phyloP scores from a whole-genome alignment of 2,329 filamentous ascomycete species.

The Penicillium sp. region DNA sequence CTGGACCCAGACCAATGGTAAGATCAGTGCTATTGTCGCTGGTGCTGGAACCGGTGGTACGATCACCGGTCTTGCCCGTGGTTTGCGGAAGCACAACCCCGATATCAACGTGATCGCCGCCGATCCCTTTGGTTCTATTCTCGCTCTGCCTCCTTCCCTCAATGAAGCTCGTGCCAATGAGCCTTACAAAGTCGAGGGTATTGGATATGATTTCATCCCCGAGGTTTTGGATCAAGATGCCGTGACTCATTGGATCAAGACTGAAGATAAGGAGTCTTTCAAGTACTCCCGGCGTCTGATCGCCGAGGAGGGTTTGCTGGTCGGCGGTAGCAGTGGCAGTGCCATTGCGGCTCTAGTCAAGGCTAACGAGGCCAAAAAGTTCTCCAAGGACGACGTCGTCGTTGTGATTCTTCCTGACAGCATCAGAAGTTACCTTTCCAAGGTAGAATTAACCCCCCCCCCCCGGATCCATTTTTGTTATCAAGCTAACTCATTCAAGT shows the following conservation, averaged over 20 bases:
- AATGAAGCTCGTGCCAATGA: constrained; percentile 80
- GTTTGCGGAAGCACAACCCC: constrained; percentile 81
- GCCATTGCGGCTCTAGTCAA: constrained; percentile 80
- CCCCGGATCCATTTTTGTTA: neutral
- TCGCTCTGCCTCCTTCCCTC: constrained; percentile 75
- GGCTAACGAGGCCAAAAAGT: constrained; percentile 72
- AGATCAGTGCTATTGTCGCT: constrained; percentile 79
- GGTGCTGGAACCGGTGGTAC: constrained; percentile 82
- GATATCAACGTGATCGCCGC: constrained; percentile 87
- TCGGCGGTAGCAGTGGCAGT: constrained; percentile 90
- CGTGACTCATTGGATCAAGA: constrained; percentile 98
- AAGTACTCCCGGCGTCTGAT: constrained; percentile 86
- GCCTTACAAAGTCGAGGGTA: constrained; percentile 96
- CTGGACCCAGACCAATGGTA: constrained; percentile 84
- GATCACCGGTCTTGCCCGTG: constrained; percentile 82
- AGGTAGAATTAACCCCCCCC: constrained; percentile 49
- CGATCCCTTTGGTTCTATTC: constrained; percentile 87
- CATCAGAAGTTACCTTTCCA: constrained; percentile 95
- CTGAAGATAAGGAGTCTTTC: constrained; percentile 88
- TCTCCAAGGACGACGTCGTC: constrained; percentile 80
- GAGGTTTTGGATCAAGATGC: constrained; percentile 79
- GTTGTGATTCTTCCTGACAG: constrained; percentile 93
- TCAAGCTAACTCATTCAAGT: constrained; percentile 48
- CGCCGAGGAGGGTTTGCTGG: constrained; percentile 87
- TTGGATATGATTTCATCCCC: constrained; percentile 97